Base-by-base conservation (phyloP, 202 grass and related monocot species). In the Panicum virgatum region DNA sequence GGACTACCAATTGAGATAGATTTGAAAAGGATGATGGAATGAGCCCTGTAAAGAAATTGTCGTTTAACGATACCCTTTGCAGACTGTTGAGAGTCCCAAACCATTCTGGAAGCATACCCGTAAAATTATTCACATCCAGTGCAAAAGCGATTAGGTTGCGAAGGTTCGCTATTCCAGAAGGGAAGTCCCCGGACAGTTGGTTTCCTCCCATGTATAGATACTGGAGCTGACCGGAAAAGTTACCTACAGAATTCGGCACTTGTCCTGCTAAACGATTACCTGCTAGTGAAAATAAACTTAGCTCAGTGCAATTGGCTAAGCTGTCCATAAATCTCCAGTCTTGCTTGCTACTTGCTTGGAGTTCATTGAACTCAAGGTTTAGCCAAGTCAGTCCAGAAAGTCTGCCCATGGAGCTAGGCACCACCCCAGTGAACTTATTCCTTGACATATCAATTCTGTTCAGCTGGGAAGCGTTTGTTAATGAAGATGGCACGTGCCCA, bases 311-410 rank as follows among this genome's bases (percentile, higher is more conserved):
- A 44, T 68, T 68, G 2, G n/a, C 39, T 51, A 91, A 83, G 59
- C 69, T 71, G 12, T 77, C 12, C 37, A 91, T 30, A 61, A 90
- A 90, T 22, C 48, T 85, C 88, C 84, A 90, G n/a, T 87, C 80
- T 69, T 79, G 23, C 12, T 52, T 61, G 42, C 26, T 62, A 7
- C 12, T 65, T 34, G 69, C 84, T 71, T 84, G 16, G 34, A 90
- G 62, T 26, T 87, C 14, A 38, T 87, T 90, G 3, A 6, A 3
- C 62, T 87, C 36, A 3, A 90, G 75, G 59, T 37, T 26, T 18
- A 90, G 48, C 77, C 5, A 44, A 0, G 29, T 53, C 25, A 91
- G 71, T 48, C 53, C 59, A 0, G 59, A 44, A 23, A 91, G 82
- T 44, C 47, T 88, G 8, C 86, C 72, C 8, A 91, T n/a, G 5